These are phyloP conservation scores for Apophysomyces variabilis DNA, from an alignment of 371 early-diverging fungal species.

Conservation along the genomic window DNA sequence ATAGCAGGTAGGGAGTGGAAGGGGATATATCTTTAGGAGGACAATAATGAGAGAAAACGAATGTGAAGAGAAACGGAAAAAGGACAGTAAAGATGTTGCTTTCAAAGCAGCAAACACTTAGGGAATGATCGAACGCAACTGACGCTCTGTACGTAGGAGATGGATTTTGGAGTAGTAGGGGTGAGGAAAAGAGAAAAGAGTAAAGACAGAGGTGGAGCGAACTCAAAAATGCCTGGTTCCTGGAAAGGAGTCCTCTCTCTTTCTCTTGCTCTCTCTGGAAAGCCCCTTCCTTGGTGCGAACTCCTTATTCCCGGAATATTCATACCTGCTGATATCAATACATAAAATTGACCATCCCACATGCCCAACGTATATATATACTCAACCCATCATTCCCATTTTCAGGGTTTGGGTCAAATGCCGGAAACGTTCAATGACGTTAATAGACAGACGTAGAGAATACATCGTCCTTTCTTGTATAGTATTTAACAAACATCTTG, in stretches of 20 bases:
- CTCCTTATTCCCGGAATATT: slow-evolving; percentile 11
- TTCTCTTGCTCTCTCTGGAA: not conserved
- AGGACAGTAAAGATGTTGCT: slow-evolving; percentile 12
- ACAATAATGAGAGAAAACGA: not conserved
- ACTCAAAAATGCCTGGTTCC: slow-evolving; percentile 8
- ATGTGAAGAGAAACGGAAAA: slow-evolving; percentile 1
- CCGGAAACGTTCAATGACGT: no score
- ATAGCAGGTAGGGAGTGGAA: slow-evolving; percentile 11
- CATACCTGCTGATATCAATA: not conserved
- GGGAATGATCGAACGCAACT: not conserved
- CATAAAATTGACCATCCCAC: not conserved
- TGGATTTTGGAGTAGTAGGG: not conserved
- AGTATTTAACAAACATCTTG: no score
- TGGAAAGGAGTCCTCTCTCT: not conserved
- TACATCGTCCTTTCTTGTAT: no score
- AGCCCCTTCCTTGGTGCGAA: slow-evolving; percentile 3
- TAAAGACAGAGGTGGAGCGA: not conserved
- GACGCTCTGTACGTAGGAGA: slow-evolving; percentile 9
- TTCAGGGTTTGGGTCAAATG: not conserved
- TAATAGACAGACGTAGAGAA: no score
- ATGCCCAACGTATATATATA: not conserved
- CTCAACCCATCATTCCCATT: slow-evolving; percentile 6
- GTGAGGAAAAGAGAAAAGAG: not conserved
- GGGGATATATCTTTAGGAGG: slow-evolving; percentile 7
- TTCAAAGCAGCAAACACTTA: slow-evolving; percentile 1